phyloP scores from a whole-genome alignment of 306 rosid genomes.

The Dryas octopetala region DNA sequence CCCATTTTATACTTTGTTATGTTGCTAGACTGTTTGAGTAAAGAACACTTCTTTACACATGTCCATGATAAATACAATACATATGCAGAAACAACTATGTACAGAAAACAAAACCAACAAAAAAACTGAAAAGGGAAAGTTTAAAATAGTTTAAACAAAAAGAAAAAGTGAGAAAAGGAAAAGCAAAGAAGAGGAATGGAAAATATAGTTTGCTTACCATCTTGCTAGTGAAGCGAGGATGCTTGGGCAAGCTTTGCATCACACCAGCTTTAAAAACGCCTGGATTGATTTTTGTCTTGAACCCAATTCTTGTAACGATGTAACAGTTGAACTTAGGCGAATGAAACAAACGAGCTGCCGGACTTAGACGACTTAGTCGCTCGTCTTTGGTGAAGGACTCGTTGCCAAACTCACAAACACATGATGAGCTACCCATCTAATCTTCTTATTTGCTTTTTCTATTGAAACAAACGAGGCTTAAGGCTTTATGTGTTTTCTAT shows the following conservation, averaged over 20 bases:
- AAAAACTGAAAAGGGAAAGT: neutral
- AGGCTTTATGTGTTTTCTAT: too few species aligned
- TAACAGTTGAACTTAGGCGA: slow-evolving; percentile 42
- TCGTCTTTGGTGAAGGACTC: neutral
- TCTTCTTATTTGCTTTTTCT: too few species aligned
- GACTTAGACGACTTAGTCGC: slow-evolving; percentile 34
- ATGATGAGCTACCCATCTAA: too few species aligned
- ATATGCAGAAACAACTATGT: neutral
- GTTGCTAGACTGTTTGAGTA: too few species aligned
- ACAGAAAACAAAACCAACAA: neutral
- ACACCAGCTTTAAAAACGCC: slow-evolving; percentile 42
- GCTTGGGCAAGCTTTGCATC: slow-evolving; percentile 39
- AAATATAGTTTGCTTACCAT: slow-evolving; percentile 24
- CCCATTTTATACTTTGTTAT: too few species aligned
- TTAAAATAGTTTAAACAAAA: neutral
- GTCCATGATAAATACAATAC: too few species aligned
- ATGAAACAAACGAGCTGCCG: slow-evolving; percentile 47
- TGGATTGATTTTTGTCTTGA: slow-evolving; percentile 39
- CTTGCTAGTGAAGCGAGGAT: slow-evolving; percentile 63
- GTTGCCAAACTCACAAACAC: too few species aligned
- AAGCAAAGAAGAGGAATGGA: too few species aligned
- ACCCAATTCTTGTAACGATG: slow-evolving; percentile 46
- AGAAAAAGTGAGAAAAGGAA: neutral
- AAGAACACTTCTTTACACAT: too few species aligned
- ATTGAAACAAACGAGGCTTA: too few species aligned